Percentiles rank a stretch among this genome's conserved stretches.
phyloP scores from a whole-genome alignment of 2,329 filamentous ascomycete genomes.

The Alternaria hordeiaustralica region DNA sequence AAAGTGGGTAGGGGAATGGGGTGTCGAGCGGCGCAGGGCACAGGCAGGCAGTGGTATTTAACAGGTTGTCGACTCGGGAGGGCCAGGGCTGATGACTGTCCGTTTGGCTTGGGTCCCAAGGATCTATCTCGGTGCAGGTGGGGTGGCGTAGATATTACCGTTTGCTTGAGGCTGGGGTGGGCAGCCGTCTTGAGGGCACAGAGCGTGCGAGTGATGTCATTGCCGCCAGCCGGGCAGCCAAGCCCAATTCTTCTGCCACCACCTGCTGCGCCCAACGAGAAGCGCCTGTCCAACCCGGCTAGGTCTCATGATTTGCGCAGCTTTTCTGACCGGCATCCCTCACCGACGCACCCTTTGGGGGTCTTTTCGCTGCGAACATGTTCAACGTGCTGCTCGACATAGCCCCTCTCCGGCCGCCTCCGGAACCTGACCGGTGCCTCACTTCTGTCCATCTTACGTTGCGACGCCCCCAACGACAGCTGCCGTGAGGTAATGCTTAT shows the following conservation, averaged over 20 bases:
- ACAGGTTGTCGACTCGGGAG: conserved; percentile 12
- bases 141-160: conserved; percentile 30
- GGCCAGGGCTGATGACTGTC: conserved; percentile 28
- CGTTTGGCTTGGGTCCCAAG: conserved; percentile 23
- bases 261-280: conserved; percentile 18
- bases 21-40: conserved; percentile 22
- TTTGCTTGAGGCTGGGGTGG: conserved; percentile 24
- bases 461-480: neutral
- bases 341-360: conserved; percentile 3
- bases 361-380: conserved; percentile 8
- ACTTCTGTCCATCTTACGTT: conserved; percentile 4
- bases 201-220: conserved; percentile 17
- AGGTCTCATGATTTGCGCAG: conserved; percentile 16
- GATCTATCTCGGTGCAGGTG: conserved; percentile 10
- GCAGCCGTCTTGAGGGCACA: conserved; percentile 9
- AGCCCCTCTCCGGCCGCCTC: conserved; percentile 9
- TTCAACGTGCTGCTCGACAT: conserved; percentile 10
- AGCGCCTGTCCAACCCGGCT: neutral
- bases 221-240: conserved; percentile 8
- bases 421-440: conserved; percentile 13
- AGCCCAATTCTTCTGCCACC: conserved; percentile 2
- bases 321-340: conserved; percentile 12
- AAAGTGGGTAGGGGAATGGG: conserved; percentile 25
- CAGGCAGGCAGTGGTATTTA: conserved; percentile 29
- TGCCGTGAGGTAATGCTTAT: neutral